Evolutionary conservation across 2,329 filamentous ascomycete species (phyloP), one percentile per base, ranked within the genome.

Genomic region (Diplocarpon mali): DNA sequence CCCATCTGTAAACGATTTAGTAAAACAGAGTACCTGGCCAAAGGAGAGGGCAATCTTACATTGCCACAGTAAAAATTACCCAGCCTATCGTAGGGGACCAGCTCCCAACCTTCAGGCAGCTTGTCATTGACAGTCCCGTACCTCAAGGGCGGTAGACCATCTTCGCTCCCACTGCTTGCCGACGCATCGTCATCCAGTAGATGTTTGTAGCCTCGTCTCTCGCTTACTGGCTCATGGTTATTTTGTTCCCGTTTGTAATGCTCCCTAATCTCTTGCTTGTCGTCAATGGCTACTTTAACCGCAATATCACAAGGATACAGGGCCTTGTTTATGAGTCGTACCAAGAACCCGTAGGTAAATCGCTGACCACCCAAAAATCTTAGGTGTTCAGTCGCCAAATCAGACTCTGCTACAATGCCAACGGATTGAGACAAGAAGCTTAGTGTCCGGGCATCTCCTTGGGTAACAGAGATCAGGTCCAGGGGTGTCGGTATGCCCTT

Each of bases 11-110:
- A 28, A 35, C 15, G 42, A 9, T 40, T 44, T 28, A 38, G 43
- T 40, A 5, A 24, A 5, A 28, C 2, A 40, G 16, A 24, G 27
- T 7, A 14, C 35, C n/a, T n/a, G 15, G 11, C 15, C 6, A 9
- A 11, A 13, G 13, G 12, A 24, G 17, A 7, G 20, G 8, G 4
- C 3, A 24, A 5, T 20, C 76, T 67, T 60, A 81, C 79, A 62
- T 95, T 98, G 50, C 92, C 92, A 28, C 82, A 85, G 65, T 93
- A 96, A 62, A 98, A 94, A 58, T 86, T 95, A 38, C 88, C 88
- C 44, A 98, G 69, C 27, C 82, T 85, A 50, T 92, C 78, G 51
- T 83, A 75, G 0, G 83, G 76, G 2, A 83, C 67, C 15, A 83
- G 67, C 49, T 83, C 72, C 88, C 92, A 98, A 37, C 76, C 82